Evolutionary conservation across 257 asterid genomes (phyloP).

Genomic region (Mentha longifolia): DNA sequence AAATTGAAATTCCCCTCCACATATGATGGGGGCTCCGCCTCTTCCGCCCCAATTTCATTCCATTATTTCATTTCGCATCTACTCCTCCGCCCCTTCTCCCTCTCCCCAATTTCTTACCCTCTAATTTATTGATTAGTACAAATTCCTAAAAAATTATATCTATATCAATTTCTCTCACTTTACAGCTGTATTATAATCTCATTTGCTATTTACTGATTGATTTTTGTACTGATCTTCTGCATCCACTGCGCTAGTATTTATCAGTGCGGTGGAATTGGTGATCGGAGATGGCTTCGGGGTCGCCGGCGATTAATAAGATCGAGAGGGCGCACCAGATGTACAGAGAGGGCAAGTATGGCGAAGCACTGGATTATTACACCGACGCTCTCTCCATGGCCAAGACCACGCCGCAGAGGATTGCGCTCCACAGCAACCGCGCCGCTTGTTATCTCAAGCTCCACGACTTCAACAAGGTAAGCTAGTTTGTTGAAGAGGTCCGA

Average conservation of each 20-base stretch:
- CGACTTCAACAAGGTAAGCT: constrained; percentile 71
- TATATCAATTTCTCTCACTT: background rate
- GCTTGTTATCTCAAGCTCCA: constrained; percentile 94
- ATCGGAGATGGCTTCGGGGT: constrained; percentile 64
- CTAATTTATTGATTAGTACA: background rate
- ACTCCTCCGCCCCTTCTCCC: constrained; percentile 21
- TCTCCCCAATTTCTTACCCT: constrained; percentile 23
- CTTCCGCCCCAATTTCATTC: constrained; percentile 20
- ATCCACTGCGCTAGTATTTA: constrained; percentile 1
- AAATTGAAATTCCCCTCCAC: constrained; percentile 3
- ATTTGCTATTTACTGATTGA: background rate
- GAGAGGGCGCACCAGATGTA: constrained; percentile 96
- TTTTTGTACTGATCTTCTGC: constrained; percentile 25
- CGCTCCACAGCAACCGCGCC: constrained; percentile 98
- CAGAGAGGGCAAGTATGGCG: constrained; percentile 77
- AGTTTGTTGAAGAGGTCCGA: constrained; percentile 14
- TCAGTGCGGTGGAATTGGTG: constrained; percentile 20
- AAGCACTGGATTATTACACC: constrained; percentile 80
- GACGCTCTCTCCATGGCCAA: constrained; percentile 89
- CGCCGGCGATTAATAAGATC: constrained; percentile 65
- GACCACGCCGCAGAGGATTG: constrained; percentile 84
- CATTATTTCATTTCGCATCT: constrained; percentile 6
- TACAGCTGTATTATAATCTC: background rate
- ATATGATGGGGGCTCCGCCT: background rate
- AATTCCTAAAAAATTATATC: background rate